These are phyloP conservation scores for Hibiscus mutabilis DNA, from an alignment of 345 rosid genomes.

Conservation along the genomic window DNA sequence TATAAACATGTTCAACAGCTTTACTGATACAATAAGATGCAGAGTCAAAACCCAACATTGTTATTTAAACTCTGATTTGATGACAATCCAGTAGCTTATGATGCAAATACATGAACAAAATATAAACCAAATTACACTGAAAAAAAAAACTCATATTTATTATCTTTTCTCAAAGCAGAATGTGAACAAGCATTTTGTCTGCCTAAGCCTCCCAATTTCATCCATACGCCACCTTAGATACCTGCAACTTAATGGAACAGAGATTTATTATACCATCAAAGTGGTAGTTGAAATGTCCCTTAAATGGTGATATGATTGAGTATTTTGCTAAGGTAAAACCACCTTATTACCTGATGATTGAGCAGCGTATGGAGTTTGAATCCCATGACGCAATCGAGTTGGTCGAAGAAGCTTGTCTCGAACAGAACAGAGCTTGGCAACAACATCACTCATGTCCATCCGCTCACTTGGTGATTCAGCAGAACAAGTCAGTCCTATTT, in stretches of 20 bases:
- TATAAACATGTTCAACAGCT: too few species aligned
- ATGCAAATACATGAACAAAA: not conserved
- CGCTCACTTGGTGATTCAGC: slow-evolving; percentile 2
- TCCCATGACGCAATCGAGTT: not conserved
- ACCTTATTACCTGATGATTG: not conserved
- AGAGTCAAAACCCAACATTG: not conserved
- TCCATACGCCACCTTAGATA: not conserved
- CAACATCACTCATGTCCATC: slow-evolving; percentile 5
- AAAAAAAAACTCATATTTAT: not conserved
- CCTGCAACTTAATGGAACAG: not conserved
- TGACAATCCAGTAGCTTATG: not conserved
- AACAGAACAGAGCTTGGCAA: not conserved
- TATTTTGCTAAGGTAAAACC: not conserved
- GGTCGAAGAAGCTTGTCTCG: not conserved
- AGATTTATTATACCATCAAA: not conserved
- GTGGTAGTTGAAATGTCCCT: not conserved
- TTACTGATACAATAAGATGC: too few species aligned
- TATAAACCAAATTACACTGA: not conserved
- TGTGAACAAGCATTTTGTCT: not conserved
- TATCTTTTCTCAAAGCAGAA: not conserved
- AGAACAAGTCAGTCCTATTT: slow-evolving; percentile 19
- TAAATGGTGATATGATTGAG: not conserved
- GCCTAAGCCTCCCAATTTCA: not conserved
- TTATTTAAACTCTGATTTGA: not conserved
- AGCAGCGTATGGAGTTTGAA: not conserved